Conservation (phyloP, 2,329 filamentous ascomycete species). For the Aspergillus brasiliensis region DNA sequence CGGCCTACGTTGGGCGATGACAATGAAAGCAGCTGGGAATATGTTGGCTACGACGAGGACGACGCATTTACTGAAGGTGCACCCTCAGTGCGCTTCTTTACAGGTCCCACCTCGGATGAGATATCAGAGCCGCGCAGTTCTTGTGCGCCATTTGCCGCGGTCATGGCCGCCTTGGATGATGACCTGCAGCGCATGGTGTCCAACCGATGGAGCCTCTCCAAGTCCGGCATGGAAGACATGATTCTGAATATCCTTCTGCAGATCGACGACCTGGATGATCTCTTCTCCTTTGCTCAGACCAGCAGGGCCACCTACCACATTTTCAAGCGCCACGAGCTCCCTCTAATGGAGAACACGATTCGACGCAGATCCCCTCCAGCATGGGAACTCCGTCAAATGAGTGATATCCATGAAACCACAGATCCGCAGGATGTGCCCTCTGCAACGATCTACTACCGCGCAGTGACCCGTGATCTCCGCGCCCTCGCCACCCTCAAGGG, state of each 20-base stretch:
- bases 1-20: background rate
- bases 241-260: constrained; percentile 3
- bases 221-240: constrained; percentile 5
- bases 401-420: background rate
- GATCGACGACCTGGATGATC: constrained; percentile 9
- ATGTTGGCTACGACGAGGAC: constrained; percentile 7
- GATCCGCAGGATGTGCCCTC: background rate
- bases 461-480: constrained; percentile 8
- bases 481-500: constrained; percentile 10
- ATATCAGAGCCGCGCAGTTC: background rate
- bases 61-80: background rate
- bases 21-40: constrained; percentile 1
- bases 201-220: constrained; percentile 2
- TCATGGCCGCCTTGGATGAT: constrained; percentile 5
- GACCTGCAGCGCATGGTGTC: background rate
- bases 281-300: constrained; percentile 8
- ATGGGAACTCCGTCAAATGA: constrained; percentile 14
- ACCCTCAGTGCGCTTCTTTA: background rate
- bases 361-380: constrained; percentile 8
- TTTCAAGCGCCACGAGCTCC: constrained; percentile 11
- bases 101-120: background rate
- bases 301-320: constrained; percentile 9
- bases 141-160: background rate
- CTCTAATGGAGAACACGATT: constrained; percentile 2
- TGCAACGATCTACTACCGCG: constrained; percentile 13